Base-by-base conservation (phyloP, 1,284 basidiomycete genomes). In the Fomitopsis schrenkii region DNA sequence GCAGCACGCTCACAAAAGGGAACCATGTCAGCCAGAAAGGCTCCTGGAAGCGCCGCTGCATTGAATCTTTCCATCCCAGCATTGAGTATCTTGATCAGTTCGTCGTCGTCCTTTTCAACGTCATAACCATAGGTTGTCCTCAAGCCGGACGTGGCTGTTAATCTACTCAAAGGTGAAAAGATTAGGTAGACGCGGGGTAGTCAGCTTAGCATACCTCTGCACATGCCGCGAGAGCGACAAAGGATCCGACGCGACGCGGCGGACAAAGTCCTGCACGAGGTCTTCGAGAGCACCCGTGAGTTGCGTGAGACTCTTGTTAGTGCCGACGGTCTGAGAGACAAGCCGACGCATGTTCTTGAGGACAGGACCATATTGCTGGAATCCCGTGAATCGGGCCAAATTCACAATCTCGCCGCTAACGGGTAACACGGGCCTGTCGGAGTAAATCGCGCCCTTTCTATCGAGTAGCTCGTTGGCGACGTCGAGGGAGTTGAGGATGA, bases 361-460 rank as follows among this genome's bases (percentile, higher is more conserved):
- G 36, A 79, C 80, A 64, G 85, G 81, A 58, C 84, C 84, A 66
- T 88, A 87, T 30, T 79, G 83, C 41, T 84, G 74, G 58, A 90
- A 78, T 22, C 81, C 85, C 40, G 89, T 76, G 0, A 83, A 80
- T 59, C 85, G 77, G 60, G 84, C 83, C 87, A 87, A 90, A 38
- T 87, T 88, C 26, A 86, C 77, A 22, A 89, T 80, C 67, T 89
- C 85, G 48, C 70, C 68, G 12, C 60, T 67, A 62, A 77, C 72
- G 6, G 62, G 59, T 19, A 76, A 56, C n/a, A 75, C 73, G 0
- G 88, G 86, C 15, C 88, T 80, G 66, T 88, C 85, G 9, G 88
- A 88, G 71, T 88, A 90, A 44, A 84, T 82, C 7, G 82, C 74
- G 61, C 83, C 84, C 67, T 86, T 85, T 73, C 85, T 88, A 68